phyloP scores from a whole-genome alignment of 2,329 filamentous ascomycete species.

The Talaromyces funiculosus region DNA sequence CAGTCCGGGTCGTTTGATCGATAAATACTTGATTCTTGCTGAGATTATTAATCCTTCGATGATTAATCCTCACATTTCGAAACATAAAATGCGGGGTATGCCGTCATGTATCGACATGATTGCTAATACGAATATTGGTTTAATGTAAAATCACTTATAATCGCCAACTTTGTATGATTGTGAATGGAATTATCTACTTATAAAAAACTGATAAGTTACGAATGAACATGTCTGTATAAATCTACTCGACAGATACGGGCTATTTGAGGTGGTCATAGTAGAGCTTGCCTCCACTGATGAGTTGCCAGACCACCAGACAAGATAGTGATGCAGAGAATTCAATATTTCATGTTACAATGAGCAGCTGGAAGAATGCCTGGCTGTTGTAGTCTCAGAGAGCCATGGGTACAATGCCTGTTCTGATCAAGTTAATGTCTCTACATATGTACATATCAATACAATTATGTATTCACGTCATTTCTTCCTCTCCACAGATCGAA shows the following conservation, averaged over 20 bases:
- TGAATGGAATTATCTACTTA: background rate
- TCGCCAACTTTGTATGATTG: background rate
- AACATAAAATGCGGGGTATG: background rate
- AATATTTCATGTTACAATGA: background rate
- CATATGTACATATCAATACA: background rate
- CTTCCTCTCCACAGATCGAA: background rate
- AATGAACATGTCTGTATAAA: background rate
- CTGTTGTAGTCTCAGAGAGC: background rate
- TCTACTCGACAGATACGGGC: background rate
- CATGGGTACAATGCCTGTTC: background rate
- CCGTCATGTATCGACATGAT: background rate
- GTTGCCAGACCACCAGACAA: background rate
- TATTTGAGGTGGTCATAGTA: slow-evolving; percentile 1
- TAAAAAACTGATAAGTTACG: background rate
- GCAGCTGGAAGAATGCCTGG: background rate
- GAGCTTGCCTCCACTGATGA: background rate
- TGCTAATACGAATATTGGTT: no score
- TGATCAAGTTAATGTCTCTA: background rate
- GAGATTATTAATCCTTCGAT: background rate
- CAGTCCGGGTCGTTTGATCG: no score
- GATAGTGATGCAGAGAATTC: background rate
- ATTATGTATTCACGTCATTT: background rate
- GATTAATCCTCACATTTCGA: background rate
- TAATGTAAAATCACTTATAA: no score
- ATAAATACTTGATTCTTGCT: background rate